These are phyloP conservation scores for Tuber calosporum DNA, from an alignment of 495 filamentous ascomycete genomes.

Conservation along the genomic window DNA sequence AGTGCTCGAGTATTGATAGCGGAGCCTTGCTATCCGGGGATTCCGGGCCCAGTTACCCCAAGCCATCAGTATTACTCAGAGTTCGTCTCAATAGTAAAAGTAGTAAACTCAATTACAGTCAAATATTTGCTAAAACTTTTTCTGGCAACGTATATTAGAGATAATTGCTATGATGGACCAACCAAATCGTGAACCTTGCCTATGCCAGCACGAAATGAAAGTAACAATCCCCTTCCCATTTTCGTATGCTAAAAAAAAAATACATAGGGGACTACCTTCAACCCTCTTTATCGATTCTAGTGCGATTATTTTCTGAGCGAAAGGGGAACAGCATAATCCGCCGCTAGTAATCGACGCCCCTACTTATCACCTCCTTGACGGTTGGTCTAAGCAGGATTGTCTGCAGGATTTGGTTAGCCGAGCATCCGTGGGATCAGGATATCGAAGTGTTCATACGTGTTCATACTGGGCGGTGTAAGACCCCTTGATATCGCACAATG, in stretches of 20 bases:
- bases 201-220: not conserved
- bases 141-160: not conserved
- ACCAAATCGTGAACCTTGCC: not conserved
- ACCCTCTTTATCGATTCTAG: not conserved
- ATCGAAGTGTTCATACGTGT: slow-evolving; percentile 57
- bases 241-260: not conserved
- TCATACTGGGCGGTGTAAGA: slow-evolving; percentile 92
- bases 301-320: not conserved
- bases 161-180: not conserved
- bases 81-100: not conserved
- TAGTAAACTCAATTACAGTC: not conserved
- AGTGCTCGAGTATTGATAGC: not conserved
- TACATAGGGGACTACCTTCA: not conserved
- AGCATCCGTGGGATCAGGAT: not conserved
- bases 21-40: not conserved
- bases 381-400: slow-evolving; percentile 80
- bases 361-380: slow-evolving; percentile 87
- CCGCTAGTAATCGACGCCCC: slow-evolving; percentile 75
- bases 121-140: not conserved
- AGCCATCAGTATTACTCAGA: not conserved
- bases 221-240: not conserved
- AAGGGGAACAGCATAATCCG: not conserved
- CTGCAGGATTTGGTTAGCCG: slow-evolving; percentile 47
- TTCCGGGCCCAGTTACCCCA: not conserved
- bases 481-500: slow-evolving; percentile 84